phyloP scores from a whole-genome alignment of 78 protist species.

The Bigelowiella natans region DNA sequence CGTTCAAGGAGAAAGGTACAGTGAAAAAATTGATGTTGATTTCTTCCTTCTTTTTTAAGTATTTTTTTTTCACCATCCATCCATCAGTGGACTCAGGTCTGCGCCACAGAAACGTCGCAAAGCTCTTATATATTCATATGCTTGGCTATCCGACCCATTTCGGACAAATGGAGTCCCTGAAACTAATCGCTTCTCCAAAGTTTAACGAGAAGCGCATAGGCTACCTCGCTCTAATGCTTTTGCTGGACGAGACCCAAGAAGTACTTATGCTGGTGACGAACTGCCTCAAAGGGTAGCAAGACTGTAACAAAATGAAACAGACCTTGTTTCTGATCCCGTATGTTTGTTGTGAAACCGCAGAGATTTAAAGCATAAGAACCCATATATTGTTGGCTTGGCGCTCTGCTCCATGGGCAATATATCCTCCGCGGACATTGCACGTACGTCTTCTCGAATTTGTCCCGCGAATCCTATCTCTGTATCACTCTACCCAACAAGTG shows the following conservation, averaged over 20 bases:
- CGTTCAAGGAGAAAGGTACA: conserved; percentile 54
- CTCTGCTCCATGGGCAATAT: conserved; percentile 83
- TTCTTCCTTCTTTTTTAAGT: neutral
- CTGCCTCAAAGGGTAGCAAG: conserved; percentile 72
- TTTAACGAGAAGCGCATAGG: conserved; percentile 90
- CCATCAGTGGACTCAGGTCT: neutral
- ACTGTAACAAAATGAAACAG: no score
- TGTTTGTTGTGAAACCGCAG: conserved; percentile 1
- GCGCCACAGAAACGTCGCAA: conserved; percentile 83
- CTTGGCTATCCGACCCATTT: conserved; percentile 87
- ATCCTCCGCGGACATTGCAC: conserved; percentile 78
- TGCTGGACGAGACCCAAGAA: conserved; percentile 87
- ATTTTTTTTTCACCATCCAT: neutral
- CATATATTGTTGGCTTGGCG: conserved; percentile 80
- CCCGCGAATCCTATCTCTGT: no score
- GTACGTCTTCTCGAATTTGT: no score
- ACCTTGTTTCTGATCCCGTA: no score
- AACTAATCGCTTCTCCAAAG: conserved; percentile 69
- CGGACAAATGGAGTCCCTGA: conserved; percentile 90
- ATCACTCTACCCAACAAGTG: no score
- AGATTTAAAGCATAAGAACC: conserved; percentile 65
- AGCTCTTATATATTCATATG: conserved; percentile 92
- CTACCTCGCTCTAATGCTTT: conserved; percentile 78
- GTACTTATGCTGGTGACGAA: conserved; percentile 79
- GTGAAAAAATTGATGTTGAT: neutral